These are phyloP conservation scores for Raphidocelis subcapitata DNA, from an alignment of 139 green algal genomes.

Conservation along the genomic window DNA sequence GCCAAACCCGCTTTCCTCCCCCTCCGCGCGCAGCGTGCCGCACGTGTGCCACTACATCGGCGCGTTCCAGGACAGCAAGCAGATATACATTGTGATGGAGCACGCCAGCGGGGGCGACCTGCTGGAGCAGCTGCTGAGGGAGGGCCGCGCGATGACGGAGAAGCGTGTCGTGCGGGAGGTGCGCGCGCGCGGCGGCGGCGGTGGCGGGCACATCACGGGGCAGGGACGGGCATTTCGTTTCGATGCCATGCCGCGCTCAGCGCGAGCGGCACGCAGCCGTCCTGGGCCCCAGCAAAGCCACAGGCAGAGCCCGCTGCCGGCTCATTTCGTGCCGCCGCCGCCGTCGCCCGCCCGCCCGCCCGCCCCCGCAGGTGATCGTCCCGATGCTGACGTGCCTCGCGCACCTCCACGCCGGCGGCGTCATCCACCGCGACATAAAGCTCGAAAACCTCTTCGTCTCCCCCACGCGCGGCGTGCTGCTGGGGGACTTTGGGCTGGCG, in stretches of 20 bases:
- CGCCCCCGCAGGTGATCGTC: slow-evolving; percentile 23
- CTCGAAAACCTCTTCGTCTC: slow-evolving; percentile 80
- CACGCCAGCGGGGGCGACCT: slow-evolving; percentile 64
- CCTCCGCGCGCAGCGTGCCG: slow-evolving; percentile 45
- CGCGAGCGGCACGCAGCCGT: no score
- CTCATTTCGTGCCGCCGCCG: no score
- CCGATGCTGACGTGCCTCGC: slow-evolving; percentile 53
- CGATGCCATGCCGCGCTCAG: no score
- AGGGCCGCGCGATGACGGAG: slow-evolving; percentile 64
- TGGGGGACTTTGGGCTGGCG: slow-evolving; percentile 75
- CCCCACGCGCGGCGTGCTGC: slow-evolving; percentile 39
- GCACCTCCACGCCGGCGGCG: slow-evolving; percentile 52
- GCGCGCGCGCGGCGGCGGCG: no score
- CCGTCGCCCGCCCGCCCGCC: no score
- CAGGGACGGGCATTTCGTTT: no score
- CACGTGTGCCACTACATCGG: slow-evolving; percentile 47
- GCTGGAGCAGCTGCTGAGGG: slow-evolving; percentile 60
- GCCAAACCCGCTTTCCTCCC: no score
- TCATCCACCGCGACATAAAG: slow-evolving; percentile 82
- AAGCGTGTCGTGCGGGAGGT: slow-evolving; percentile 29
- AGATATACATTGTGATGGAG: slow-evolving; percentile 80
- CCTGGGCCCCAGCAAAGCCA: no score
- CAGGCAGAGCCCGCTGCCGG: no score
- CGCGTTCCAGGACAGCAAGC: slow-evolving; percentile 60
- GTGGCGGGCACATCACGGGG: no score